phyloP scores from a whole-genome alignment of 768 basidiomycete genomes.

The Cystobasidium tubakii region DNA sequence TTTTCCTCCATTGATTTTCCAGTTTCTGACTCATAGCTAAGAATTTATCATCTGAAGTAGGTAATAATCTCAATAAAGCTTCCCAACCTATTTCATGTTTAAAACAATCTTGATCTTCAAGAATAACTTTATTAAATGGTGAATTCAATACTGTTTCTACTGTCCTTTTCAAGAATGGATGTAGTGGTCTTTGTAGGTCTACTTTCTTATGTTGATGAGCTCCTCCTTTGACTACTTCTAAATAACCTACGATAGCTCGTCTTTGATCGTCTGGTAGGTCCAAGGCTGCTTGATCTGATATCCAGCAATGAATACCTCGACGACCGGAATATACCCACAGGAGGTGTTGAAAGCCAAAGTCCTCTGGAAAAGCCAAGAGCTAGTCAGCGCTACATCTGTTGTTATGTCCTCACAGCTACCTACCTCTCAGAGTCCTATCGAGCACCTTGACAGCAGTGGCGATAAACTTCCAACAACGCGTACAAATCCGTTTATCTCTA shows the following conservation, averaged over 20 bases:
- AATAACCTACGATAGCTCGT: slow-evolving; percentile 73
- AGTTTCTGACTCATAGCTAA: slow-evolving; percentile 12
- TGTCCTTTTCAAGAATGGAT: slow-evolving; percentile 59
- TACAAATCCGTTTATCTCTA: slow-evolving; percentile 81
- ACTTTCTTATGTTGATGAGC: slow-evolving; percentile 77
- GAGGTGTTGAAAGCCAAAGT: slow-evolving; percentile 83
- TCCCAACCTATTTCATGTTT: slow-evolving; percentile 64
- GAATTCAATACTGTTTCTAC: slow-evolving; percentile 49
- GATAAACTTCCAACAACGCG: slow-evolving; percentile 90
- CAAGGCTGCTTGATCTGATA: slow-evolving; percentile 82
- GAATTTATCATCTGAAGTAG: slow-evolving; percentile 55
- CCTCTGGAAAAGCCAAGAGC: too few species aligned
- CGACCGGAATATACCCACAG: slow-evolving; percentile 99
- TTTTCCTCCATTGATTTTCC: slow-evolving; percentile 29
- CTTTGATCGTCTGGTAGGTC: slow-evolving; percentile 86
- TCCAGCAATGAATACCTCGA: slow-evolving; percentile 97
- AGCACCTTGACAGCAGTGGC: slow-evolving; percentile 82
- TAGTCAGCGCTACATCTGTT: too few species aligned
- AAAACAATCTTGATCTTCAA: slow-evolving; percentile 82
- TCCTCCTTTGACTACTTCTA: slow-evolving; percentile 75
- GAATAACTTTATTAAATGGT: slow-evolving; percentile 63
- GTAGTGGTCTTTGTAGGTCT: slow-evolving; percentile 61
- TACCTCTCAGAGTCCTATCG: slow-evolving; percentile 64
- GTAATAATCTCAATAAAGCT: slow-evolving; percentile 66
- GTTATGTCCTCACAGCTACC: too few species aligned